Evolutionary conservation across 306 rosid species (phyloP).

Genomic region (Astragalus glycyphyllos): DNA sequence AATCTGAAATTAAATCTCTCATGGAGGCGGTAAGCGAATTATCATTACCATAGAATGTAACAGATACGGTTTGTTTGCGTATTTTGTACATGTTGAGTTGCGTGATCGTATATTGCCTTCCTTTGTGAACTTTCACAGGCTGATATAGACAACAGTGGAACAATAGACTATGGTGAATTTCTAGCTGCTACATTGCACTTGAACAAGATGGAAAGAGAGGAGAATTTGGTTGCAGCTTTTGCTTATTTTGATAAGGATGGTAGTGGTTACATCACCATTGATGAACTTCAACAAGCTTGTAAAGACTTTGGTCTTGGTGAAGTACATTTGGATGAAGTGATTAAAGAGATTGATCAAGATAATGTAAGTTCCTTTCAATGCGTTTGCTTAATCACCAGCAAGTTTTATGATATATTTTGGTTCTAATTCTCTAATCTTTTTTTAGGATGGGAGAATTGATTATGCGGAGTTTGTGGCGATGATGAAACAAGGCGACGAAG

Average conservation of each 20-base stretch:
- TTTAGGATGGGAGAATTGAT: conserved; percentile 90
- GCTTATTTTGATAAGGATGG: conserved; percentile 85
- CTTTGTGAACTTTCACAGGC: conserved; percentile 61
- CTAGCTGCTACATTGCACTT: conserved; percentile 91
- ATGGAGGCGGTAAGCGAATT: conserved; percentile 81
- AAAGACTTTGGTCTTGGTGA: conserved; percentile 83
- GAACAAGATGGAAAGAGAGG: conserved; percentile 93
- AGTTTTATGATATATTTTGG: neutral
- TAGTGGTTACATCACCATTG: conserved; percentile 87
- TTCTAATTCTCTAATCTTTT: neutral
- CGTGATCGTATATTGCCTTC: conserved; percentile 7
- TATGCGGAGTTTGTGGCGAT: conserved; percentile 84
- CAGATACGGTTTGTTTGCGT: conserved; percentile 6
- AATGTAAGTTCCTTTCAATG: conserved; percentile 57
- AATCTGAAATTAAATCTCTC: conserved; percentile 81
- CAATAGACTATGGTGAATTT: conserved; percentile 90
- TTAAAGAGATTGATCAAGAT: conserved; percentile 79
- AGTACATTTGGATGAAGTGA: conserved; percentile 72
- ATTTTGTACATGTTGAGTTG: conserved; percentile 23
- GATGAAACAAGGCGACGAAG: conserved; percentile 77
- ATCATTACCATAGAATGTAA: conserved; percentile 35
- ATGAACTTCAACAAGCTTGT: conserved; percentile 83
- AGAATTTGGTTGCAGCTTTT: conserved; percentile 83
- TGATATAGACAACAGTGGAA: conserved; percentile 86
- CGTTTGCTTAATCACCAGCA: neutral